phyloP scores from a whole-genome alignment of 331 rosid species.

The Quercus phellos region DNA sequence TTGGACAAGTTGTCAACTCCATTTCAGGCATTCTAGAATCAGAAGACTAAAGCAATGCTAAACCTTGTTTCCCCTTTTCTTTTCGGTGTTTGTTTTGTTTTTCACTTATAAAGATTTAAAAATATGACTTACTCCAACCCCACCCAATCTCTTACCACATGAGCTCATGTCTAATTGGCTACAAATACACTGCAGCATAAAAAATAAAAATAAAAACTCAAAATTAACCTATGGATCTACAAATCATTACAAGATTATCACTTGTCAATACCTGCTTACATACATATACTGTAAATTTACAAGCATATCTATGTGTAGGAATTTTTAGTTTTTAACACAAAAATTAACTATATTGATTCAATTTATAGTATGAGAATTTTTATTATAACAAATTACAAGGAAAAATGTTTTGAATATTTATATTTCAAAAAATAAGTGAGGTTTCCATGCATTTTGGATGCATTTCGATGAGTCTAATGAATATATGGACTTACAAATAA shows the following conservation, averaged over 20 bases:
- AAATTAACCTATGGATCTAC: background rate
- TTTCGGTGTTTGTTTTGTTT: background rate
- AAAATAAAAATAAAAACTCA: background rate
- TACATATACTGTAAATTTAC: no score
- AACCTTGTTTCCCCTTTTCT: background rate
- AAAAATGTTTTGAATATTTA: no score
- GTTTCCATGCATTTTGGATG: no score
- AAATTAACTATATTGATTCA: no score
- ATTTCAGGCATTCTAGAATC: background rate
- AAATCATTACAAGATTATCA: background rate
- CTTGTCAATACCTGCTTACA: no score
- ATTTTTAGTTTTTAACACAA: no score
- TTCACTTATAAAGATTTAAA: background rate
- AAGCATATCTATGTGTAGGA: no score
- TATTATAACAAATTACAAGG: no score
- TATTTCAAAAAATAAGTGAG: no score
- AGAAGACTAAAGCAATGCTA: background rate
- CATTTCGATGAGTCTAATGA: no score
- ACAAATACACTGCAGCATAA: background rate
- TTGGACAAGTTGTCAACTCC: background rate
- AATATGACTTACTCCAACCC: background rate
- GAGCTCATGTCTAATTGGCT: background rate
- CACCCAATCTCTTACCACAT: background rate
- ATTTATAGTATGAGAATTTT: no score
- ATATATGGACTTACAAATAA: no score